Percentiles rank a stretch among this genome's conserved stretches.
Evolutionary conservation across 2,329 filamentous ascomycete species (phyloP).

Genomic region (Fusarium euwallaceae): DNA sequence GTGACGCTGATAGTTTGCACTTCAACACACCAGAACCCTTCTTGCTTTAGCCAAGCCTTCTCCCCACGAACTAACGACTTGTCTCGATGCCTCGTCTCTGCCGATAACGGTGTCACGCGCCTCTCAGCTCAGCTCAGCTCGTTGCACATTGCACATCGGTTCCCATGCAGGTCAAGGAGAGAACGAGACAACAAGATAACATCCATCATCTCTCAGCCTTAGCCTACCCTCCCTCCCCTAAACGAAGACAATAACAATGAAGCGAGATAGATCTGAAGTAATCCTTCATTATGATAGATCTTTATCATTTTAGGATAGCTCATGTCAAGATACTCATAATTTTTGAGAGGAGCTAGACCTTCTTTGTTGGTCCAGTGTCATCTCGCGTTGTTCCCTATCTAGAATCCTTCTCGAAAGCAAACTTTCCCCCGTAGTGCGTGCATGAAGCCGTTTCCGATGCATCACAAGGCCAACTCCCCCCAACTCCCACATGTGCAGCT

Average conservation of each 20-base stretch:
- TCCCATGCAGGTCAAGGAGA: not conserved
- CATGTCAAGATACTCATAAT: not conserved
- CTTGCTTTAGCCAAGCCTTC: slow-evolving; percentile 5
- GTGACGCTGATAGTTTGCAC: slow-evolving; percentile 14
- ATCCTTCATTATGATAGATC: not conserved
- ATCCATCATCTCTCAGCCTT: not conserved
- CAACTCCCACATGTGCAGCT: slow-evolving; percentile 14
- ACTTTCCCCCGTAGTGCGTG: not conserved
- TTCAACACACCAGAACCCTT: slow-evolving; percentile 13
- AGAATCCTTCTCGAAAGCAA: slow-evolving; percentile 9
- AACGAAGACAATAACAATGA: not conserved
- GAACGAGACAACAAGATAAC: not conserved
- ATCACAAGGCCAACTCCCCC: slow-evolving; percentile 29
- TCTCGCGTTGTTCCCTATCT: not conserved
- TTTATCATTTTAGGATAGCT: not conserved
- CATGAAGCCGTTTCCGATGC: slow-evolving; percentile 25
- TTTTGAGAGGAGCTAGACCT: not conserved
- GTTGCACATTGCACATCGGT: not conserved
- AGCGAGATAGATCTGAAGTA: not conserved
- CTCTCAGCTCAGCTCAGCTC: not conserved
- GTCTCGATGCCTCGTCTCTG: slow-evolving; percentile 7
- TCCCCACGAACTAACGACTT: slow-evolving; percentile 8
- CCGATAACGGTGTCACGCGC: slow-evolving; percentile 7
- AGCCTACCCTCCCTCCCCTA: not conserved
- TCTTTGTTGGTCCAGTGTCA: not conserved